Percentiles rank a stretch among this genome's conserved stretches.
Evolutionary conservation across 805 yeast genomes (phyloP).

Genomic region (Saturnispora diversa): DNA sequence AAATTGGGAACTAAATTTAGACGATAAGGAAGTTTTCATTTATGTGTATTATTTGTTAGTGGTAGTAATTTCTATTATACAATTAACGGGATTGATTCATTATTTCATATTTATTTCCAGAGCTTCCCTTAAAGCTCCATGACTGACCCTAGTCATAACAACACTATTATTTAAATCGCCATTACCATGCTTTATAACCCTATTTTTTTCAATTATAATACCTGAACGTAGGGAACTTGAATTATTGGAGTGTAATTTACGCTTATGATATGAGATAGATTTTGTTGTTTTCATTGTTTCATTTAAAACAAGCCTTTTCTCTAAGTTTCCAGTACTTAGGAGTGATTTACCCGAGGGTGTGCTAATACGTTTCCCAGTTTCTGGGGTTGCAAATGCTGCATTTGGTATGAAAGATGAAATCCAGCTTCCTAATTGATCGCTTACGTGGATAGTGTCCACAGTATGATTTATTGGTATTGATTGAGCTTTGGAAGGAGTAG

Average conservation of each 20-base stretch:
- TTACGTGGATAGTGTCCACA: slow-evolving; percentile 1
- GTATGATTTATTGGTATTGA: slow-evolving; percentile 3
- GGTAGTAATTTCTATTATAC: too few relatives aligned
- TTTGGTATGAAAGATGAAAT: slow-evolving; percentile 25
- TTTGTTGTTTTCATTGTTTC: background rate
- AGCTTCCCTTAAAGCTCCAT: slow-evolving; percentile 42
- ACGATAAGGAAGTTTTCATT: background rate
- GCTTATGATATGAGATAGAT: background rate
- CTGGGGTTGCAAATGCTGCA: slow-evolving; percentile 27
- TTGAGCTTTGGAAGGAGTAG: slow-evolving; percentile 10
- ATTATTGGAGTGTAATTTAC: background rate
- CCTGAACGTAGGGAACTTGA: slow-evolving; percentile 24
- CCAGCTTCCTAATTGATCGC: slow-evolving; percentile 19
- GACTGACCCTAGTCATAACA: slow-evolving; percentile 36
- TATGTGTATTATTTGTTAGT: background rate
- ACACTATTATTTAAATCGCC: slow-evolving; percentile 29
- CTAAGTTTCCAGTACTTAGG: slow-evolving; percentile 1
- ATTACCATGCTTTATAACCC: slow-evolving; percentile 38
- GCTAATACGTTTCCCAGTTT: slow-evolving; percentile 26
- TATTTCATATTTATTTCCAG: slow-evolving; percentile 23
- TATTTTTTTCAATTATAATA: slow-evolving; percentile 36
- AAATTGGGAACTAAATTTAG: slow-evolving; percentile 9
- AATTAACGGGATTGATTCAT: background rate
- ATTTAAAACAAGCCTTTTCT: background rate
- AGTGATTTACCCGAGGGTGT: slow-evolving; percentile 19